Evolutionary conservation across 2,329 filamentous ascomycete species (phyloP).

Genomic region (Alternaria triticimaculans): DNA sequence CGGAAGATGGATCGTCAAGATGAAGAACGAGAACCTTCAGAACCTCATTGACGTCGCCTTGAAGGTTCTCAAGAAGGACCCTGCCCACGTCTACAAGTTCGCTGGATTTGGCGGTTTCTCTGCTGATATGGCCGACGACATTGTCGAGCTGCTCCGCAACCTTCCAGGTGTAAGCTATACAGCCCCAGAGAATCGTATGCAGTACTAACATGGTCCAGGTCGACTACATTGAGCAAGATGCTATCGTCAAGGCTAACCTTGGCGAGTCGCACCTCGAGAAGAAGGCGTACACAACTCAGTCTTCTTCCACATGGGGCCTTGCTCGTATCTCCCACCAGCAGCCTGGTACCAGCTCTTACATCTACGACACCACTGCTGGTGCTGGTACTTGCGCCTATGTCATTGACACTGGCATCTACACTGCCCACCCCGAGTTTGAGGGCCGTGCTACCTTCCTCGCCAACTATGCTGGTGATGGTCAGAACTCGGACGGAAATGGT

Average conservation of each 20-base stretch:
- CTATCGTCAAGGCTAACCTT: conserved; percentile 40
- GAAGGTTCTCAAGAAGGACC: conserved; percentile 32
- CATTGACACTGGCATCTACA: conserved; percentile 69
- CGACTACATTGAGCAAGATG: conserved; percentile 51
- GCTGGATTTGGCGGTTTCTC: conserved; percentile 50
- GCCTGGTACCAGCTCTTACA: conserved; percentile 42
- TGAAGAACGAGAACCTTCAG: conserved; percentile 48
- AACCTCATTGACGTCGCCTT: conserved; percentile 36
- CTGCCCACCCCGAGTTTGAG: conserved; percentile 57
- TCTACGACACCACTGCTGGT: conserved; percentile 50
- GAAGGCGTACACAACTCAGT: conserved; percentile 48
- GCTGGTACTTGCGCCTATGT: conserved; percentile 62
- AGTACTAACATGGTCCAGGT: conserved; percentile 32
- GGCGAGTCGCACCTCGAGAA: conserved; percentile 32
- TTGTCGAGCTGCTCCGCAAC: conserved; percentile 37
- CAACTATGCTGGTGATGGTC: conserved; percentile 47
- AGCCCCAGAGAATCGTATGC: not conserved
- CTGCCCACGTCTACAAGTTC: conserved; percentile 47
- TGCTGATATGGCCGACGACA: conserved; percentile 41
- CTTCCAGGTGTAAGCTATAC: conserved; percentile 35
- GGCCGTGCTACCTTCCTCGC: conserved; percentile 48
- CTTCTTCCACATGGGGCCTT: conserved; percentile 51
- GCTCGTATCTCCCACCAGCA: conserved; percentile 48
- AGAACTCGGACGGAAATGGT: conserved; percentile 48
- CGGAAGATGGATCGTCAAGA: conserved; percentile 56